phyloP scores from a whole-genome alignment of 352 stramenopile species.

The Pythium brachiatum region DNA sequence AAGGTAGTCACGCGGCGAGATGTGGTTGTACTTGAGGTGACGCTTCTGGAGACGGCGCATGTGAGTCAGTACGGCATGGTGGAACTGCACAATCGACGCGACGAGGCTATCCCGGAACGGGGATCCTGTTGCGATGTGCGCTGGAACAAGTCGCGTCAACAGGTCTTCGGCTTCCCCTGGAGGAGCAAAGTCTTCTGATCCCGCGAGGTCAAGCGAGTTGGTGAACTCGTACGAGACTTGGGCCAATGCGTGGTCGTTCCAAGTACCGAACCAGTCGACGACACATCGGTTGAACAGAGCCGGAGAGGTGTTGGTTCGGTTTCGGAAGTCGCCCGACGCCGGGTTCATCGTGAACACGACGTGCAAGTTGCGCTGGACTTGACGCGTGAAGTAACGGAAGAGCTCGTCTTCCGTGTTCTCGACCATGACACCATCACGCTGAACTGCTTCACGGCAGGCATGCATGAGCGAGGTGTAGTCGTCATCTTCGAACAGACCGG shows the following conservation, averaged over 20 bases:
- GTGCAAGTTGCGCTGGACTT: constrained; percentile 99
- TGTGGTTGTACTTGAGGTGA: constrained; percentile 87
- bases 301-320: constrained; percentile 97
- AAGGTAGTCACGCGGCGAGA: constrained; percentile 91
- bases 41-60: constrained; percentile 87
- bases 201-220: constrained; percentile 92
- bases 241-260: constrained; percentile 96
- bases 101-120: constrained; percentile 80
- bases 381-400: constrained; percentile 96
- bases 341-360: constrained; percentile 99
- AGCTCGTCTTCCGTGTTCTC: constrained; percentile 95
- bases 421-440: constrained; percentile 86
- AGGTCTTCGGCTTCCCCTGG: constrained; percentile 45
- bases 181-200: constrained; percentile 72
- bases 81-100: constrained; percentile 85
- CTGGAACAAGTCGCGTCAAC: constrained; percentile 55
- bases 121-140: constrained; percentile 51
- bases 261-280: constrained; percentile 99
- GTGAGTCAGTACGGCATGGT: constrained; percentile 79
- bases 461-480: constrained; percentile 98
- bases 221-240: constrained; percentile 99
- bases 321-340: constrained; percentile 95
- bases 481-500: constrained; percentile 99
- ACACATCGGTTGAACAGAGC: constrained; percentile 99
- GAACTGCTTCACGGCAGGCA: constrained; percentile 93